Conservation (phyloP, 2,329 filamentous ascomycete species). For the Colletotrichum chlorophyti region DNA sequence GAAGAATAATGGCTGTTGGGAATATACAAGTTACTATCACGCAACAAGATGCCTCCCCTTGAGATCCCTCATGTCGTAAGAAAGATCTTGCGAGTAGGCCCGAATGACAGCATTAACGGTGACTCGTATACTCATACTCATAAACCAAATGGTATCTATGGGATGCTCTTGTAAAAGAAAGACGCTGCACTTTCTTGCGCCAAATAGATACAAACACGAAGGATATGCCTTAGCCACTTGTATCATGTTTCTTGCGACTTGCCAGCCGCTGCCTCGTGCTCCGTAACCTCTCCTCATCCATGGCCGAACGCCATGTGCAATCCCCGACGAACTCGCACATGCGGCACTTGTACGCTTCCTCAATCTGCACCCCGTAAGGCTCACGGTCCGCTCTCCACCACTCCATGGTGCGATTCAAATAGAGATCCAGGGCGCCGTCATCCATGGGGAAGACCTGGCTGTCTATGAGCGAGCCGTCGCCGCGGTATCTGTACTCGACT, state of each 20-base stretch:
- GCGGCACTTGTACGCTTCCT: constrained; percentile 88
- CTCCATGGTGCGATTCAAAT: constrained; percentile 73
- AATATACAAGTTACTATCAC: too few species aligned
- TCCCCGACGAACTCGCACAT: constrained; percentile 82
- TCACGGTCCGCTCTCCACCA: constrained; percentile 86
- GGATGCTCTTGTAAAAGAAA: too few species aligned
- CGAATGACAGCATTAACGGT: too few species aligned
- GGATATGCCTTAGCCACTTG: background rate
- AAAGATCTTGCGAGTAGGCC: too few species aligned
- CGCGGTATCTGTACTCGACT: constrained; percentile 60
- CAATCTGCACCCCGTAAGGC: constrained; percentile 77
- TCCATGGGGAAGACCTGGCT: constrained; percentile 72
- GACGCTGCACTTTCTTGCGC: too few species aligned
- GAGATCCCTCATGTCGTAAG: too few species aligned
- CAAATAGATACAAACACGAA: too few species aligned
- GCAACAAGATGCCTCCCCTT: too few species aligned
- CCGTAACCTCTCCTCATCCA: constrained; percentile 62
- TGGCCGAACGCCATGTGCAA: constrained; percentile 79
- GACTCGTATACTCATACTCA: too few species aligned
- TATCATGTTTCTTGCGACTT: background rate
- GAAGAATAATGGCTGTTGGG: too few species aligned
- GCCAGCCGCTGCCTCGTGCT: constrained; percentile 6
- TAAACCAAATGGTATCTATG: too few species aligned
- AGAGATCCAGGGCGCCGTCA: constrained; percentile 64
- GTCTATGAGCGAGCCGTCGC: constrained; percentile 60